These are phyloP conservation scores for Eimeria nieschulzi DNA, from an alignment of 169 alveolate genomes.

Conservation along the genomic window DNA sequence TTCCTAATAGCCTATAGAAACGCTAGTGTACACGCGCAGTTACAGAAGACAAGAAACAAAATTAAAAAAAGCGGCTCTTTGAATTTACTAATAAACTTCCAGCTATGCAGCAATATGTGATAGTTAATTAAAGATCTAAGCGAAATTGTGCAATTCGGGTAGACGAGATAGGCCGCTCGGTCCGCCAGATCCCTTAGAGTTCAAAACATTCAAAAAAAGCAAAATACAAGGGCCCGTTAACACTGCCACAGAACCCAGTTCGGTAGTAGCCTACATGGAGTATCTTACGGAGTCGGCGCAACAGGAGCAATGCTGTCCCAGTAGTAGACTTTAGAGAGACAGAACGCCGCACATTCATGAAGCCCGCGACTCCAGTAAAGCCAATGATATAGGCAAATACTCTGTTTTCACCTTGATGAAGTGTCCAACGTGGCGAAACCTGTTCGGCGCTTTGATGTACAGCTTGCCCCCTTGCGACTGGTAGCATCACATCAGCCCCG, in stretches of 20 bases:
- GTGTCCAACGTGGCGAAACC: background rate
- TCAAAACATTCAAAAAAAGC: background rate
- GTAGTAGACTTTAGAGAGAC: constrained; percentile 3
- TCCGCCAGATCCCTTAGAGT: background rate
- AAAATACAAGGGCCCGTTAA: background rate
- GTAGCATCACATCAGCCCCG: constrained; percentile 12
- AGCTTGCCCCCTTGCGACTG: background rate
- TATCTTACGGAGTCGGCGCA: background rate
- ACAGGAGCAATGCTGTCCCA: background rate
- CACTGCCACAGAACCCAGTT: background rate
- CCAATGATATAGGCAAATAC: constrained; percentile 5
- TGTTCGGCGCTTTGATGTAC: background rate
- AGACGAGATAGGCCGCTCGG: background rate
- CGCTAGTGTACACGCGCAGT: background rate
- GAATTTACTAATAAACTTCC: background rate
- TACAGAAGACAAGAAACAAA: background rate
- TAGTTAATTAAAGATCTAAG: background rate
- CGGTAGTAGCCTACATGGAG: background rate
- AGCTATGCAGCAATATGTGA: background rate
- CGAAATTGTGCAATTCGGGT: background rate
- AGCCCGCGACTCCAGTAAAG: constrained; percentile 26
- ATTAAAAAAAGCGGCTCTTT: no score
- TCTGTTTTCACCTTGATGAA: constrained; percentile 10
- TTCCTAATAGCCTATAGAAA: background rate
- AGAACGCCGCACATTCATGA: constrained; percentile 36